Evolutionary conservation across 441 rosid genomes (phyloP).

Genomic region (Pelargonium australe): DNA sequence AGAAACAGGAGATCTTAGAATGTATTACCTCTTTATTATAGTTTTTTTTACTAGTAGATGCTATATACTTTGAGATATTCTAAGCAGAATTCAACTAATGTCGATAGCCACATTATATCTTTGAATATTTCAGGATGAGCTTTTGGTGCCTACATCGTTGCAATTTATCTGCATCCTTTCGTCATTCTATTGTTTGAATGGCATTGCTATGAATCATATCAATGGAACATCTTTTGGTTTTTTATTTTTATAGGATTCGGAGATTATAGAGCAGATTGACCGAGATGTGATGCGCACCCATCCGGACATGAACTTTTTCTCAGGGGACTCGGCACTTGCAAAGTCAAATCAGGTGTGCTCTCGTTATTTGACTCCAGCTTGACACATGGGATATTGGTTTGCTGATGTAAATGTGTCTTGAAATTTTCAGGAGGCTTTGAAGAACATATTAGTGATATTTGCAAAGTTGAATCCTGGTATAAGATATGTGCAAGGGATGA

Average conservation of each 20-base stretch:
- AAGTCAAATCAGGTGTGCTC: conserved; percentile 66
- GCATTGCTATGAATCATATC: conserved; percentile 6
- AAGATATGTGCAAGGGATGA: conserved; percentile 99
- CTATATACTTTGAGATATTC: not conserved
- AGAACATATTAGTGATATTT: conserved; percentile 66
- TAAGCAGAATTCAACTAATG: not conserved
- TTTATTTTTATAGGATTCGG: conserved; percentile 51
- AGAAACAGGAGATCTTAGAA: not conserved
- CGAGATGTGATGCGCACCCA: conserved; percentile 94
- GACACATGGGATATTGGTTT: conserved; percentile 13
- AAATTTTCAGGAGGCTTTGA: conserved; percentile 70
- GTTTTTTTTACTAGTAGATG: not conserved
- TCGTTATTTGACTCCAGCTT: conserved; percentile 19
- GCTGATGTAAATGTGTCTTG: conserved; percentile 23
- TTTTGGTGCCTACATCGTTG: not conserved
- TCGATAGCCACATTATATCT: not conserved
- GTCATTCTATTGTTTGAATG: not conserved
- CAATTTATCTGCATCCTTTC: not conserved
- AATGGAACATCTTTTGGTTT: conserved; percentile 16
- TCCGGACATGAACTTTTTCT: conserved; percentile 91
- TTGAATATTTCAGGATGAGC: not conserved
- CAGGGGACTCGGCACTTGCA: conserved; percentile 65
- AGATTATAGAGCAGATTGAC: conserved; percentile 90
- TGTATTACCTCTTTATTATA: not conserved
- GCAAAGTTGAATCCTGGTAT: conserved; percentile 96